phyloP scores from a whole-genome alignment of 75 land plant genomes.

The Picea sitchensis region DNA sequence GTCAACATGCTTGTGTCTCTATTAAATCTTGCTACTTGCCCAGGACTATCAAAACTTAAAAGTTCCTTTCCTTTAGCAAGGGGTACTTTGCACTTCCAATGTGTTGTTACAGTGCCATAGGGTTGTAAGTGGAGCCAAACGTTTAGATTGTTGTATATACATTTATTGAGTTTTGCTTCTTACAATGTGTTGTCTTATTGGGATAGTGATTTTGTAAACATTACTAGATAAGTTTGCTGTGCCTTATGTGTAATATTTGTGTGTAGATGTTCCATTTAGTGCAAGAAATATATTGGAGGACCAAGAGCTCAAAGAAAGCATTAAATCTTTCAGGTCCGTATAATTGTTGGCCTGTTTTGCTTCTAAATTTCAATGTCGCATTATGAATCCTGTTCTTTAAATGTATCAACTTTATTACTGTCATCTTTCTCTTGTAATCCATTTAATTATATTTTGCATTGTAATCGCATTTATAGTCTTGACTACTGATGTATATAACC shows the following conservation, averaged over 20 bases:
- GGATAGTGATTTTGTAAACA: background rate
- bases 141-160: background rate
- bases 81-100: no score
- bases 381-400: background rate
- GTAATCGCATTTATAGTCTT: background rate
- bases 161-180: background rate
- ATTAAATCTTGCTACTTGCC: no score
- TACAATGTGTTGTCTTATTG: background rate
- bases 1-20: no score
- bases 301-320: conserved; percentile 1
- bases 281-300: conserved; percentile 2
- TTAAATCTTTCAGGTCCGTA: conserved; percentile 1
- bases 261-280: background rate
- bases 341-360: background rate
- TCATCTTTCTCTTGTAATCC: background rate
- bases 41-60: no score
- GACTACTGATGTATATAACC: background rate
- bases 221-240: background rate
- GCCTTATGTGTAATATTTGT: background rate
- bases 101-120: no score
- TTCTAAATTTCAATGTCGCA: background rate
- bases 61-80: no score
- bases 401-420: background rate
- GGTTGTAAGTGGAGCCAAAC: no score
- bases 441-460: background rate